Base-by-base conservation (phyloP, 2,329 filamentous ascomycete genomes). In the Metarhizium sp. region DNA sequence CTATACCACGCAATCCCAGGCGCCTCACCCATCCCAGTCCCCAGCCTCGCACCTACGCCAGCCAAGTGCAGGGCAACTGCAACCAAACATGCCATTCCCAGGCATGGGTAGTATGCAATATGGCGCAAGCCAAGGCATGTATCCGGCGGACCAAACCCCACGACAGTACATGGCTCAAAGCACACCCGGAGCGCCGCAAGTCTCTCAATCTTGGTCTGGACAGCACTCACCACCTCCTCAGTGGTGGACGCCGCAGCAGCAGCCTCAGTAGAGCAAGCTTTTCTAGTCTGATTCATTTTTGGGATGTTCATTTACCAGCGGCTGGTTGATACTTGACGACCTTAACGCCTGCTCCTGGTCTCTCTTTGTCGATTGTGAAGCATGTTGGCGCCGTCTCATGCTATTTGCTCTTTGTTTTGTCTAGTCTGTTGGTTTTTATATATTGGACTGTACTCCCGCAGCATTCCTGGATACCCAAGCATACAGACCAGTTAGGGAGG, bases 91-190 rank as follows among this genome's bases (percentile, higher is more conserved):
- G 73, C 80, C 82, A 55, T 86, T 85, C 63, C 76, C 81, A n/a
- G 78, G 77, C 32, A 84, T 86, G 78, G 79, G 78, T 45, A 76
- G 77, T 46, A 78, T 86, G 69, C 74, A 75, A 38, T 84, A 85
- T 63, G 75, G 76, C 40, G 73, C 78, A 30, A 73, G 76, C 7
- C 80, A 83, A 62, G 76, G 75, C 52, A 80, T 86, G 63, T 85
- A 84, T 61, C 72, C 80, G 18, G 71, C 81, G 32, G 84, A 87
- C 50, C 82, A 85, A 69, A 84, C 81, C 1, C 79, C 81, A 4
- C 75, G 84, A 53, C 80, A 85, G 64, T 87, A 86, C 72, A 80
- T 90, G 81, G 83, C 86, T 63, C 77, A 84, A 70, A 73, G 79
- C 69, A 71, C 78, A 62, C 69, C 83, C 4, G 71, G 71, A 4